Base-by-base conservation (phyloP, 2,329 filamentous ascomycete species). In the Juglanconis juglandina region DNA sequence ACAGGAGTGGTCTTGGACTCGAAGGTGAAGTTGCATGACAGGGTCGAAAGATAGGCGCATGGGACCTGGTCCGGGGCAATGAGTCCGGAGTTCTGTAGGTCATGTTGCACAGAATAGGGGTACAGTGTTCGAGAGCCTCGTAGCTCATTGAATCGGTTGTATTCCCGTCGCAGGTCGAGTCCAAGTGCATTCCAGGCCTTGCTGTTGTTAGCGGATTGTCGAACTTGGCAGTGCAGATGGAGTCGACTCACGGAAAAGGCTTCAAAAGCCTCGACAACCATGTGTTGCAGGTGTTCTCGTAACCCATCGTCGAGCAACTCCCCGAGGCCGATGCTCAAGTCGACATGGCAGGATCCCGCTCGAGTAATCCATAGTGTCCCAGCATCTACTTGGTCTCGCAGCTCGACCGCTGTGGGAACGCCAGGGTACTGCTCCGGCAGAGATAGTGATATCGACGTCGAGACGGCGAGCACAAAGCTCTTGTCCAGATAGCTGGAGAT, bases 301-400 rank as follows among this genome's bases (percentile, higher is more conserved):
- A 44, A 8, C 10, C 30, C 37, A 9, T 24, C 33, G 2, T 49
- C 47, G 33, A 41, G 8, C 9, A 39, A 39, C n/a, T 33, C 41
- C 13, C 50, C 46, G 30, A 63, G 58, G 17, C 39, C 32, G 39
- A 58, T 30, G 32, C 13, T 51, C 11, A 61, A 24, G 5, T 51
- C 33, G 41, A 63, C 44, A 3, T 53, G 50, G 35, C 61, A 63
- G 30, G 58, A 58, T n/a, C 57, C 44, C 11, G 58, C 58, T 47
- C 58, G 53, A 4, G 61, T 58, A 34, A 63, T 53, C 61, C 61
- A 63, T 11, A 63, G 13, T 9, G 44, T 9, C 14, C 61, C 61
- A 32, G 49, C 41, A 14, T 34, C 50, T n/a, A 63, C 58, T 56
- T 55, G 54, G n/a, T 63, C 46, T 14, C 58, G 34, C 11, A 63